Percentiles rank a stretch among this genome's conserved stretches.
Evolutionary conservation across 140 eudicot species (phyloP).

Genomic region (Erigeron philadelphicus): DNA sequence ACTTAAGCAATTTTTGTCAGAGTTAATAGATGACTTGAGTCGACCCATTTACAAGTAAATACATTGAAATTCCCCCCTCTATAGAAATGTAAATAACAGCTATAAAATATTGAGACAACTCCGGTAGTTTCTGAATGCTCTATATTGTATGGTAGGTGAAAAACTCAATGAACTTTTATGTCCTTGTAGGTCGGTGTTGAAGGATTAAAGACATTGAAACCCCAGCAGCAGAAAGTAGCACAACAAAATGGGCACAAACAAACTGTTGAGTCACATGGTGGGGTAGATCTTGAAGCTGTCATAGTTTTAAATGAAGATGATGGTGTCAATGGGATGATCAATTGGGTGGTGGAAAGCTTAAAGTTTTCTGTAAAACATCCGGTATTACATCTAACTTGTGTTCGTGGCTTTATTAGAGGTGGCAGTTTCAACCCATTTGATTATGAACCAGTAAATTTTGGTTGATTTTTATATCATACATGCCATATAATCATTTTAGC

Average conservation of each 20-base stretch:
- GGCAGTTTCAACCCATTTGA: neutral
- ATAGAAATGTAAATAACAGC: neutral
- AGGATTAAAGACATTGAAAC: slow-evolving; percentile 78
- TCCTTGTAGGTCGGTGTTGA: slow-evolving; percentile 70
- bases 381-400: slow-evolving; percentile 36
- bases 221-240: slow-evolving; percentile 39
- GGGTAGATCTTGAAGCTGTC: slow-evolving; percentile 59
- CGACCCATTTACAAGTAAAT: neutral
- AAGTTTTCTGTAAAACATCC: slow-evolving; percentile 83
- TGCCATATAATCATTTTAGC: neutral
- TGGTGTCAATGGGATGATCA: slow-evolving; percentile 37
- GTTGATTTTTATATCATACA: neutral
- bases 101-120: neutral
- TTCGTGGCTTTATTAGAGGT: neutral
- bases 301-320: slow-evolving; percentile 53
- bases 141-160: slow-evolving; percentile 2
- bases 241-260: slow-evolving; percentile 39
- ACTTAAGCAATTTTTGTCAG: neutral
- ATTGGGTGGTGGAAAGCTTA: slow-evolving; percentile 64
- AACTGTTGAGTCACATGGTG: slow-evolving; percentile 42
- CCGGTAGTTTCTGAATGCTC: neutral
- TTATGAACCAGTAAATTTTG: neutral
- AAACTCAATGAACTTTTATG: slow-evolving; percentile 14
- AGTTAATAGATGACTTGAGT: neutral
- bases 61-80: neutral